Evolutionary conservation across 306 rosid genomes (phyloP).

Genomic region (Arachis stenosperma): DNA sequence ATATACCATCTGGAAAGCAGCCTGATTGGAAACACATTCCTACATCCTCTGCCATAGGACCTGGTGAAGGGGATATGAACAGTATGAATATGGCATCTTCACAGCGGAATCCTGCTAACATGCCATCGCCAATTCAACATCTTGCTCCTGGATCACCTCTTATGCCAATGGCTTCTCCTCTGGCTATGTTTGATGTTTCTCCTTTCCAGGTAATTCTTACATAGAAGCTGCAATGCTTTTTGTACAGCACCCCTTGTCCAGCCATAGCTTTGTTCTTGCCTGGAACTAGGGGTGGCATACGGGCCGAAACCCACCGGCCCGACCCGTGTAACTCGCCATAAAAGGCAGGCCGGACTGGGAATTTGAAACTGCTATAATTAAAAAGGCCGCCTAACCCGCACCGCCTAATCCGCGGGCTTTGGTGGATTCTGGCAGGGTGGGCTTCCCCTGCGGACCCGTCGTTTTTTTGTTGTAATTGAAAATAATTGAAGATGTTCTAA

Average conservation of each 20-base stretch:
- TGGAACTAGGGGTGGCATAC: background rate
- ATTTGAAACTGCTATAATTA: too few relatives aligned
- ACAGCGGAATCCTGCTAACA: constrained; percentile 68
- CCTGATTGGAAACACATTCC: constrained; percentile 97
- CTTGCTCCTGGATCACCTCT: constrained; percentile 98
- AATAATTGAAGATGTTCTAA: too few relatives aligned
- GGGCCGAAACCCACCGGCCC: too few relatives aligned
- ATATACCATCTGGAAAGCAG: constrained; percentile 94
- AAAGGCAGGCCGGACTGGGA: too few relatives aligned
- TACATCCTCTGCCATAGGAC: constrained; percentile 60
- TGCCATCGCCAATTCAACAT: constrained; percentile 81
- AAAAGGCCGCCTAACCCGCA: too few relatives aligned
- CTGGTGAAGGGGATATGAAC: constrained; percentile 72
- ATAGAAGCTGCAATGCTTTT: background rate
- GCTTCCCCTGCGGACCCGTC: too few relatives aligned
- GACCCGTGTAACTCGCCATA: too few relatives aligned
- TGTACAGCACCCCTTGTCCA: constrained; percentile 7
- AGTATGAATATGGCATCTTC: constrained; percentile 68
- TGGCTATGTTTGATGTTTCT: constrained; percentile 93
- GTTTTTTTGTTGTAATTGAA: too few relatives aligned
- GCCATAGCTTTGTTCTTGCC: constrained; percentile 11
- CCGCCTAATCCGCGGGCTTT: too few relatives aligned
- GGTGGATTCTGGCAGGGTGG: too few relatives aligned
- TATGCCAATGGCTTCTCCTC: constrained; percentile 85
- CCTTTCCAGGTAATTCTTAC: constrained; percentile 76